These are phyloP conservation scores for Ascosphaera pollenicola DNA, from an alignment of 2,329 filamentous ascomycete genomes.

Conservation along the genomic window DNA sequence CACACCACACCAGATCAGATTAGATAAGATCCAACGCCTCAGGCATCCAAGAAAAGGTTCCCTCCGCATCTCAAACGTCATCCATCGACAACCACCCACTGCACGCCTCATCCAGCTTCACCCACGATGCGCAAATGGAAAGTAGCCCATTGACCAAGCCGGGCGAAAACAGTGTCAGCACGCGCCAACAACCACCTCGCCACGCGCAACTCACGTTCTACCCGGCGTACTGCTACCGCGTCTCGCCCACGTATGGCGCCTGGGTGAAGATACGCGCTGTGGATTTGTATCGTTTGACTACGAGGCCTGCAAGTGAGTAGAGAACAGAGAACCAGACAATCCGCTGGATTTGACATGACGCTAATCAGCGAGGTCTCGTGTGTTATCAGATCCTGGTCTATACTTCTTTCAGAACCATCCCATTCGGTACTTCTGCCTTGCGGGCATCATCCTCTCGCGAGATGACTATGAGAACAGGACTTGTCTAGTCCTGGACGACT, in stretches of 20 bases:
- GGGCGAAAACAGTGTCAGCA: neutral
- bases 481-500: conserved; percentile 36
- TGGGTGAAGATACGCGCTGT: conserved; percentile 39
- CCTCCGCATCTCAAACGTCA: too few species aligned
- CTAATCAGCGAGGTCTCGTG: conserved; percentile 1
- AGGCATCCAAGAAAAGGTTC: too few species aligned
- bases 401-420: conserved; percentile 54
- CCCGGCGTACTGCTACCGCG: conserved; percentile 35
- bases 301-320: too few species aligned
- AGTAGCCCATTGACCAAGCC: neutral
- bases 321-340: too few species aligned
- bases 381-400: conserved; percentile 31
- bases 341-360: too few species aligned
- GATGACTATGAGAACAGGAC: conserved; percentile 30
- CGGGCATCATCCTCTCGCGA: conserved; percentile 44
- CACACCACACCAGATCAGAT: too few species aligned
- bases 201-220: conserved; percentile 26
- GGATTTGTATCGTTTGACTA: conserved; percentile 32
- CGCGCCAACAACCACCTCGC: neutral
- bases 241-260: conserved; percentile 36
- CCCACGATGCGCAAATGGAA: too few species aligned
- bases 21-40: too few species aligned
- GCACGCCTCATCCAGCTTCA: neutral
- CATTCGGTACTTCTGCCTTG: conserved; percentile 50
- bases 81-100: too few species aligned